Base-by-base conservation (phyloP, 345 rosid species). In the Arabidopsis thaliana region DNA sequence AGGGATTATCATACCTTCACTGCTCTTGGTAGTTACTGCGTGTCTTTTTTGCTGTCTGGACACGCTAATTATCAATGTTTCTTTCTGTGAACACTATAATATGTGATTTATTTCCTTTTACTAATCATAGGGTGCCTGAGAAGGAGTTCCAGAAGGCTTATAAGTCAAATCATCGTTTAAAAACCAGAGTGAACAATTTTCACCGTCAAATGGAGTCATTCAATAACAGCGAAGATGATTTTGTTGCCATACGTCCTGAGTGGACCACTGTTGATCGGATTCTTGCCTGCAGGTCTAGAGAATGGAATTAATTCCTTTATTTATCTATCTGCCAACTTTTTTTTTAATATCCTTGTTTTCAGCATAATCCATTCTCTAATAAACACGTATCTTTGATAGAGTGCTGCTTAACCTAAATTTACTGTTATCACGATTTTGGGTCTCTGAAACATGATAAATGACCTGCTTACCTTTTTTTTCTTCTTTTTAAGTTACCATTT, bases 181-280 rank as follows among this genome's bases (percentile, higher is more conserved):
- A 71, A 91, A 93, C 89, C 70, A 93, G 89, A 81, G 82, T 96
- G 57, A 96, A 91, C 87, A 91, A 93, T 78, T 96, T 96, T 73
- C 86, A 90, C 79, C 87, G 90, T 72, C 98, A 88, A 81, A 85
- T 80, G 87, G 82, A 74, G 45, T 88, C 86, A 55, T 80, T 71
- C 80, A 88, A 83, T 78, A 86, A 80, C 75, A 71, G 87, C 20
- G 99, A 91, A 58, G 99, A 96, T 72, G 98, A 96, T 41, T 84
- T 83, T 74, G 91, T 91, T 70, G 88, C 99, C 65, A 93, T 96
- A 73, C 84, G 99, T 65, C 88, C 97, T 24, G 99, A 96, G 84
- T 93, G 99, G 99, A 96, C 98, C 14, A 93, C 96, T 25, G 94
- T 96, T 85, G 99, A 96, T 79, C 93, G 99, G 61, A 87, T 96